Conservation (phyloP, 176 grass and related monocot species). For the Chrysopogon serrulatus region DNA sequence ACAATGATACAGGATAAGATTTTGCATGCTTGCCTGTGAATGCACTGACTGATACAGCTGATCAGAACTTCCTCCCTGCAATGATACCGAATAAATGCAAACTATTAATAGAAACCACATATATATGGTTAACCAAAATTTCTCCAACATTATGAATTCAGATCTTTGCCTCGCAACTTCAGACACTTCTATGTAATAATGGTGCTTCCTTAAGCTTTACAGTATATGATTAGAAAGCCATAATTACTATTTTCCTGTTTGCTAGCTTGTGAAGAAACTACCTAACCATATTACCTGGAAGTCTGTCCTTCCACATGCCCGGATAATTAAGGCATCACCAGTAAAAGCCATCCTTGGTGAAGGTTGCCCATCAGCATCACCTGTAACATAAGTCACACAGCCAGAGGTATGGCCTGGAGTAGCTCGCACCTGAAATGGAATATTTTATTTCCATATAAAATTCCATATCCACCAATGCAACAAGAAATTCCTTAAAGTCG, state of each 20-base stretch:
- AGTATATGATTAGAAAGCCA: not conserved
- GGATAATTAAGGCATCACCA: conserved; percentile 86
- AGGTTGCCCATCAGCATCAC: conserved; percentile 70
- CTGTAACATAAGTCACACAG: conserved; percentile 92
- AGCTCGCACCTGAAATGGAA: conserved; percentile 65
- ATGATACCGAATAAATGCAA: conserved; percentile 10
- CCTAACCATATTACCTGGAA: conserved; percentile 67
- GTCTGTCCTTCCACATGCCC: conserved; percentile 92
- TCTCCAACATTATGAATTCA: not conserved
- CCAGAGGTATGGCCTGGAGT: conserved; percentile 93
- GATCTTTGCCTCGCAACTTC: not conserved
- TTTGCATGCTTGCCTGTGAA: conserved; percentile 77
- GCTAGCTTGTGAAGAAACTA: not conserved
- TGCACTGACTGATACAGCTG: conserved; percentile 80
- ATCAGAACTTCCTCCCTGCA: conserved; percentile 80
- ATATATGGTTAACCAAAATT: not conserved
- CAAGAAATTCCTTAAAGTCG: not conserved
- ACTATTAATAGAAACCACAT: not conserved
- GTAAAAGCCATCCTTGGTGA: conserved; percentile 93
- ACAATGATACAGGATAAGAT: not conserved
- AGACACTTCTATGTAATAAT: not conserved
- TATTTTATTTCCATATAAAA: conserved; percentile 9
- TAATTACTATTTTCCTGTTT: not conserved
- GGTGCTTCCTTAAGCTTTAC: not conserved
- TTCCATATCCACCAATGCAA: not conserved